Percentiles rank a stretch among this genome's conserved stretches.
Conservation (phyloP, 2,329 filamentous ascomycete species). For the Arthrobotrys sphaeroides region DNA sequence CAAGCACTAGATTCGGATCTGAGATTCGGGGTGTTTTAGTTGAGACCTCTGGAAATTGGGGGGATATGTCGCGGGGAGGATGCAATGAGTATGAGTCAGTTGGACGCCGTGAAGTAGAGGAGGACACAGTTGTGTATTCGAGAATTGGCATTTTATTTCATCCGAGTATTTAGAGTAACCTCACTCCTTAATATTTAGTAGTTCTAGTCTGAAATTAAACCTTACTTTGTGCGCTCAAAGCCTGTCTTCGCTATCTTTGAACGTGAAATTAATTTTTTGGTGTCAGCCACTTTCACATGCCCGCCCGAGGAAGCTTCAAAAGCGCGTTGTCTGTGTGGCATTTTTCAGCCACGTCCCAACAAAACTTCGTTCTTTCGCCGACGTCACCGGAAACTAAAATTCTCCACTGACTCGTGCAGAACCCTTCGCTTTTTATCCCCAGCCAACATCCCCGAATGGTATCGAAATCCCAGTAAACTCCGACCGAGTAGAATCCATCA, state of each 20-base stretch:
- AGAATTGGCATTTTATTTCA: too few relatives aligned
- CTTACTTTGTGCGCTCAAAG: too few relatives aligned
- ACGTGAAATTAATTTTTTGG: too few relatives aligned
- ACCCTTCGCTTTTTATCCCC: background rate
- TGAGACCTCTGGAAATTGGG: background rate
- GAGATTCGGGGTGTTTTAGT: background rate
- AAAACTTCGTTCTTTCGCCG: slow-evolving; percentile 33
- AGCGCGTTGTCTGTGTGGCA: slow-evolving; percentile 41
- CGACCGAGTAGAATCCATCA: background rate
- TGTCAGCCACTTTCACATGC: background rate
- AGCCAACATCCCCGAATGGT: slow-evolving; percentile 1
- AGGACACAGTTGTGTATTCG: too few relatives aligned
- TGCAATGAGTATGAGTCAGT: background rate
- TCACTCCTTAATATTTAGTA: too few relatives aligned
- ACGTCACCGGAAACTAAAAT: slow-evolving; percentile 47
- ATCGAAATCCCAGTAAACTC: background rate
- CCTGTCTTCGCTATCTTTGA: too few relatives aligned
- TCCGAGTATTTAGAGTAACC: too few relatives aligned
- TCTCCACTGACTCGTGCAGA: slow-evolving; percentile 14
- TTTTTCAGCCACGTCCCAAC: slow-evolving; percentile 23
- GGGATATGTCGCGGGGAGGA: background rate
- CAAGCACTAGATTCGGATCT: background rate
- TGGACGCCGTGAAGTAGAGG: too few relatives aligned
- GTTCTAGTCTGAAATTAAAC: too few relatives aligned
- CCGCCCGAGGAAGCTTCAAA: background rate